A percentile compares a stretch with the other conserved stretches of the same genome.
These are phyloP conservation scores for Bipolaris oryzae DNA, from an alignment of 2,329 filamentous ascomycete genomes.

Conservation along the genomic window DNA sequence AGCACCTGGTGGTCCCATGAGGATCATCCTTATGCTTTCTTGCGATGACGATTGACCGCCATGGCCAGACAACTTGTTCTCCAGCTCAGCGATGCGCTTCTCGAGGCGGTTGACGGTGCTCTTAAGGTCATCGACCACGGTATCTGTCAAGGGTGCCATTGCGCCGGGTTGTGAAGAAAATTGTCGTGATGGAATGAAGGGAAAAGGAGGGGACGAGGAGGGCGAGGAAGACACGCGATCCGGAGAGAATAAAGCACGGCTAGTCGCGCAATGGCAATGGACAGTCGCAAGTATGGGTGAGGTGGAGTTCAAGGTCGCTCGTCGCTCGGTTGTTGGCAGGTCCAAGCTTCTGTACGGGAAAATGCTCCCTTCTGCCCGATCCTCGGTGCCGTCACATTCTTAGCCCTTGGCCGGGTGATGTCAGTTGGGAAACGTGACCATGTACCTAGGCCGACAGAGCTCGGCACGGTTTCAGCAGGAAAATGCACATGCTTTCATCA, in stretches of 20 bases:
- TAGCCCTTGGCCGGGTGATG: constrained; percentile 9
- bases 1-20: constrained; percentile 96
- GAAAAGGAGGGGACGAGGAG: constrained; percentile 14
- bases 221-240: constrained; percentile 24
- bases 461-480: neutral
- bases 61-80: constrained; percentile 66
- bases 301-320: constrained; percentile 15
- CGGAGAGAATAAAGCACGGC: constrained; percentile 19
- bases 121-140: constrained; percentile 80
- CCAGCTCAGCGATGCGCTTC: constrained; percentile 82
- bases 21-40: constrained; percentile 86
- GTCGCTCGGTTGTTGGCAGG: constrained; percentile 19
- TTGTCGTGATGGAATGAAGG: constrained; percentile 9
- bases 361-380: constrained; percentile 20
- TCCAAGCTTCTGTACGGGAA: constrained; percentile 20
- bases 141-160: constrained; percentile 90
- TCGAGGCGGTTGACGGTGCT: constrained; percentile 84
- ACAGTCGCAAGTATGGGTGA: constrained; percentile 15
- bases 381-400: constrained; percentile 13
- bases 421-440: constrained; percentile 6
- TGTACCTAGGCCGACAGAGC: neutral
- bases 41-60: constrained; percentile 49
- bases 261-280: constrained; percentile 31
- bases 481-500: neutral
- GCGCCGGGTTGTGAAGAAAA: constrained; percentile 28